phyloP scores from a whole-genome alignment of 2,329 filamentous ascomycete species.

The Trichoderma sp. region DNA sequence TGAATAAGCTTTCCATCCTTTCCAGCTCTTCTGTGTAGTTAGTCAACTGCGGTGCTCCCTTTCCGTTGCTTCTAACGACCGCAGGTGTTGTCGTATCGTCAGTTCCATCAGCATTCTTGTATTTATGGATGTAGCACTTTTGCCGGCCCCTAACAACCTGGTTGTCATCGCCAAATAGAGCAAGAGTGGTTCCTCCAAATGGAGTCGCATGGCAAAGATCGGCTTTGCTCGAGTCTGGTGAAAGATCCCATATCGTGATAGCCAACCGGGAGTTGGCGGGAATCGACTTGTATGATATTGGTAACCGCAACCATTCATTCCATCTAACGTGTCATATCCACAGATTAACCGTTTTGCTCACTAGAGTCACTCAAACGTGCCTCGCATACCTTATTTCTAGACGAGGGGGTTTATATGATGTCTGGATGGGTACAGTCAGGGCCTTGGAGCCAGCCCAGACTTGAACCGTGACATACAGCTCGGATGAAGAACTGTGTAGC shows the following conservation, averaged over 20 bases:
- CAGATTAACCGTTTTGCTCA: neutral
- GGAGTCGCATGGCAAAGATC: constrained; percentile 77
- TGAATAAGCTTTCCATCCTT: constrained; percentile 83
- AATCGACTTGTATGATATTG: constrained; percentile 78
- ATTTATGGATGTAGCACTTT: constrained; percentile 82
- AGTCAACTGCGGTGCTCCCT: constrained; percentile 53
- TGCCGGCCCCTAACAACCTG: constrained; percentile 89
- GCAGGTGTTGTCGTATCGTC: constrained; percentile 74
- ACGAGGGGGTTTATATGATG: constrained; percentile 88
- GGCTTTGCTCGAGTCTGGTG: constrained; percentile 69
- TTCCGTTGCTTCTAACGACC: constrained; percentile 57
- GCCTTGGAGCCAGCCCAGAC: constrained; percentile 96
- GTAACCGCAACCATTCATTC: constrained; percentile 95
- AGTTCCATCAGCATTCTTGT: constrained; percentile 81
- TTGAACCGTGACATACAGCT: constrained; percentile 90
- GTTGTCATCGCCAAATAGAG: constrained; percentile 89
- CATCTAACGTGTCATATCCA: constrained; percentile 52
- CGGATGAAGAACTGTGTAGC: constrained; percentile 65
- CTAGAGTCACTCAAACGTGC: neutral
- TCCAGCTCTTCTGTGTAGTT: constrained; percentile 82
- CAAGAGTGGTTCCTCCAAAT: constrained; percentile 89
- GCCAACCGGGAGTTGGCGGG: constrained; percentile 81
- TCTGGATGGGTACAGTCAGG: constrained; percentile 86
- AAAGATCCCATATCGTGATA: constrained; percentile 93
- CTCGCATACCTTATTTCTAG: constrained; percentile 57